Evolutionary conservation across 805 yeast species (phyloP).

Genomic region (Cyberlindnera mycetangii): DNA sequence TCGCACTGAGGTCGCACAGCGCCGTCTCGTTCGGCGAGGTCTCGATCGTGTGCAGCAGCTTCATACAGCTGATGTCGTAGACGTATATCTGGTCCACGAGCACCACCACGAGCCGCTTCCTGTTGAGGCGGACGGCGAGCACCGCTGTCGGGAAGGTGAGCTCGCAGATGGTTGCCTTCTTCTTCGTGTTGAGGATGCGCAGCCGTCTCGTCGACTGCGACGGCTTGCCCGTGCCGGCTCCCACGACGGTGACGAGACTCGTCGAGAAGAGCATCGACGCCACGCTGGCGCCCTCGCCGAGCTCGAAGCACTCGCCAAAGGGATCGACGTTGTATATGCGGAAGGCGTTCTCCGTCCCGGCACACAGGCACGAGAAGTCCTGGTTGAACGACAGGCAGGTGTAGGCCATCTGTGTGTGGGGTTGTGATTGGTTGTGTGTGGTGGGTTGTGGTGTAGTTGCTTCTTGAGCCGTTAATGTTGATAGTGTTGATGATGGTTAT

Average conservation of each 20-base stretch:
- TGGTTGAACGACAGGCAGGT: conserved; percentile 50
- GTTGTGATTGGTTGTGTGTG: not conserved
- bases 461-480: no score
- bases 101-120: conserved; percentile 77
- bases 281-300: conserved; percentile 46
- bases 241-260: conserved; percentile 80
- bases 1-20: conserved; percentile 31
- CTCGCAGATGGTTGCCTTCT: conserved; percentile 77
- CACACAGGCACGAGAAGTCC: conserved; percentile 76
- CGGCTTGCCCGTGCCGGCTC: conserved; percentile 63
- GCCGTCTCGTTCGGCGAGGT: conserved; percentile 44
- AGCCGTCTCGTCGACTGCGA: conserved; percentile 57
- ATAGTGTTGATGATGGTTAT: no score
- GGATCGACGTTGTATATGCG: conserved; percentile 86
- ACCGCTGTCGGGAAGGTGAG: conserved; percentile 79
- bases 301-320: conserved; percentile 65
- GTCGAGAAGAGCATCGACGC: conserved; percentile 92
- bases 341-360: conserved; percentile 64
- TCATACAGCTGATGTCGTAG: conserved; percentile 89
- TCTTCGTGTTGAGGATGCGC: conserved; percentile 67
- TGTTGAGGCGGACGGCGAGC: conserved; percentile 69
- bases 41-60: conserved; percentile 69
- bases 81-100: conserved; percentile 78
- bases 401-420: not conserved
- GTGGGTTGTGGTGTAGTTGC: not conserved